Conservation (phyloP, 1,139 yeast species). For the Magnusiomyces clavatus region DNA sequence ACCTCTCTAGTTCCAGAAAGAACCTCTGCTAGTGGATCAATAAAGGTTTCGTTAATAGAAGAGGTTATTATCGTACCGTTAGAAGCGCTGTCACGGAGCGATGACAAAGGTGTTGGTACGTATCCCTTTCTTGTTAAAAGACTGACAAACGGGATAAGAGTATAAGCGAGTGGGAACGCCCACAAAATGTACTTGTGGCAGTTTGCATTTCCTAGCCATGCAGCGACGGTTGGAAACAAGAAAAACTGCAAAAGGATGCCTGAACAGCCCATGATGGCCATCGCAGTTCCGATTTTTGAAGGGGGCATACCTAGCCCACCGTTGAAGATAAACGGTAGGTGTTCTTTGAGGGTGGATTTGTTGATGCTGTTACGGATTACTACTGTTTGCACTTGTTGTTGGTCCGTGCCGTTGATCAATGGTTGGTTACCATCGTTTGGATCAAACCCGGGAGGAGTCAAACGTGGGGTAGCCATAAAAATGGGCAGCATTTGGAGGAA, state of each 20-base stretch:
- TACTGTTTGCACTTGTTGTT: background rate
- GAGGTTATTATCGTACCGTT: conserved; percentile 27
- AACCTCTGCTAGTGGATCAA: conserved; percentile 14
- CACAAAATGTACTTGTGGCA: conserved; percentile 40
- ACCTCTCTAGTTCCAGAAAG: background rate
- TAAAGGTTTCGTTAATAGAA: conserved; percentile 12
- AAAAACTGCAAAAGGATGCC: conserved; percentile 46
- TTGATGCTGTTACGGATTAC: background rate
- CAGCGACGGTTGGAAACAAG: conserved; percentile 48
- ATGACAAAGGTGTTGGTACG: conserved; percentile 29
- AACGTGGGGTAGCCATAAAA: conserved; percentile 45
- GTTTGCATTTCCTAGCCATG: conserved; percentile 41
- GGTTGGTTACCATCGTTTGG: background rate
- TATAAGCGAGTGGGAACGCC: conserved; percentile 44
- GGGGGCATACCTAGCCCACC: conserved; percentile 47
- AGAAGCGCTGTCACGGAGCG: conserved; percentile 31
- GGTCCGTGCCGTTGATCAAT: background rate
- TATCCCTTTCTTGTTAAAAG: conserved; percentile 1
- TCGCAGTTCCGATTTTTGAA: conserved; percentile 44
- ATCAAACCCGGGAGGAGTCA: conserved; percentile 16
- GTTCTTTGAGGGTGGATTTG: conserved; percentile 3
- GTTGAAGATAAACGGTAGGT: conserved; percentile 32
- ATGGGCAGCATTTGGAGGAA: conserved; percentile 54
- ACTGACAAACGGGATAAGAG: conserved; percentile 39
- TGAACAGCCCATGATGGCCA: conserved; percentile 47